These are phyloP conservation scores for Amaranthus palmeri DNA, from an alignment of 148 eudicot genomes.

Conservation along the genomic window DNA sequence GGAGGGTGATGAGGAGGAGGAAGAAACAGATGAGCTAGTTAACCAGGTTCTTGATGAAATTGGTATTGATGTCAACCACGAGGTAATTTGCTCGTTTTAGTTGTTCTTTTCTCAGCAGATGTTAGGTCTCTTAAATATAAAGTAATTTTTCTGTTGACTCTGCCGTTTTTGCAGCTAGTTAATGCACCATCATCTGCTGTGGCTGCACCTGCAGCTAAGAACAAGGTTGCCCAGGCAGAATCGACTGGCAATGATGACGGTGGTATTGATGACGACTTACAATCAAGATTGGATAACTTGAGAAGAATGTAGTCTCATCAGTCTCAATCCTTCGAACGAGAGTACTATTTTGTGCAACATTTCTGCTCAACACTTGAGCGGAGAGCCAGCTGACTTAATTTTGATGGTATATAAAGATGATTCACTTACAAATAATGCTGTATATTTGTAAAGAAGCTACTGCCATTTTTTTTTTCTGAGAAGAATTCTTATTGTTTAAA, in stretches of 20 bases:
- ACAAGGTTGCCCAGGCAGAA: slow-evolving; percentile 83
- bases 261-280: slow-evolving; percentile 85
- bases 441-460: too few relatives aligned
- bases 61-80: slow-evolving; percentile 81
- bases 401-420: slow-evolving; percentile 17
- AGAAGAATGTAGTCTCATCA: slow-evolving; percentile 55
- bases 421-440: too few relatives aligned
- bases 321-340: slow-evolving; percentile 14
- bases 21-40: slow-evolving; percentile 91
- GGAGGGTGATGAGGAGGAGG: slow-evolving; percentile 99
- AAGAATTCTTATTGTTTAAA: too few relatives aligned
- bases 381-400: slow-evolving; percentile 11
- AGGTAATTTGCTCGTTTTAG: slow-evolving; percentile 38
- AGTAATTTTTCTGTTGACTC: slow-evolving; percentile 13
- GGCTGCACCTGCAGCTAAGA: slow-evolving; percentile 77
- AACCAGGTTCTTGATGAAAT: slow-evolving; percentile 96
- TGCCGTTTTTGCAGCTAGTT: slow-evolving; percentile 50
- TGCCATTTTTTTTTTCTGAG: neutral
- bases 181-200: slow-evolving; percentile 86
- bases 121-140: neutral
- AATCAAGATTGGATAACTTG: slow-evolving; percentile 92
- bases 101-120: neutral
- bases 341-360: slow-evolving; percentile 19
- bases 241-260: slow-evolving; percentile 55
- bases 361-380: slow-evolving; percentile 9